Percentiles rank a stretch among this genome's conserved stretches.
phyloP scores from a whole-genome alignment of 306 rosid species.

The Vigna hirtella region DNA sequence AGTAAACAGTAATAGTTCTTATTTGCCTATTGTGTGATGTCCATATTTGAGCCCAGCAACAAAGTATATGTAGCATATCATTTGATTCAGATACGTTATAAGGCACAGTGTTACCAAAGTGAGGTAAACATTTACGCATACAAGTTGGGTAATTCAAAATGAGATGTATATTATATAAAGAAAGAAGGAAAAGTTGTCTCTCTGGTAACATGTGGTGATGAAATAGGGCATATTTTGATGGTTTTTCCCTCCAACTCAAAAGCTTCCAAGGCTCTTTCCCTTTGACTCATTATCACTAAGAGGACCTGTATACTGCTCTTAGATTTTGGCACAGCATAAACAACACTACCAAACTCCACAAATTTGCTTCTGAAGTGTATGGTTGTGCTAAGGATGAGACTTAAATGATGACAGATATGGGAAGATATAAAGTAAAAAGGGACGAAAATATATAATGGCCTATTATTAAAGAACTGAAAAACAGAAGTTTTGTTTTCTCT shows the following conservation, averaged over 20 bases:
- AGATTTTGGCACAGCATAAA: not conserved
- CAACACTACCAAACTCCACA: constrained; percentile 17
- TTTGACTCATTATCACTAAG: constrained; percentile 22
- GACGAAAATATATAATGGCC: constrained; percentile 9
- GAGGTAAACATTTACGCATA: constrained; percentile 9
- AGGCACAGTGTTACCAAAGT: not conserved
- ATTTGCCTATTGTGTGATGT: not conserved
- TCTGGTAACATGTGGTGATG: constrained; percentile 25
- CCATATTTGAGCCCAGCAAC: constrained; percentile 1
- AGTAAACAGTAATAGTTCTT: constrained; percentile 7
- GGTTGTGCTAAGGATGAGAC: constrained; percentile 24
- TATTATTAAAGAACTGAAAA: not conserved
- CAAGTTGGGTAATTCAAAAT: constrained; percentile 23
- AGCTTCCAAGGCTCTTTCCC: not conserved
- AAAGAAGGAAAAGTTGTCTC: constrained; percentile 23
- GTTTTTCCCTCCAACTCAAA: not conserved
- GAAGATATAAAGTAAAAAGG: not conserved
- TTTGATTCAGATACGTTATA: not conserved
- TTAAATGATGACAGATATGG: not conserved
- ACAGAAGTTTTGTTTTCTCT: constrained; percentile 37
- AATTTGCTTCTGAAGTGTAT: constrained; percentile 10
- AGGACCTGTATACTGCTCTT: too few species aligned
- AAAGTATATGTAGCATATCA: not conserved
- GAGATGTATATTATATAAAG: not conserved
- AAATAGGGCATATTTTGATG: not conserved